Percentiles rank a stretch among this genome's conserved stretches.
Conservation (phyloP, 108 stramenopile species). For the Phaeodactylum tricornutum region DNA sequence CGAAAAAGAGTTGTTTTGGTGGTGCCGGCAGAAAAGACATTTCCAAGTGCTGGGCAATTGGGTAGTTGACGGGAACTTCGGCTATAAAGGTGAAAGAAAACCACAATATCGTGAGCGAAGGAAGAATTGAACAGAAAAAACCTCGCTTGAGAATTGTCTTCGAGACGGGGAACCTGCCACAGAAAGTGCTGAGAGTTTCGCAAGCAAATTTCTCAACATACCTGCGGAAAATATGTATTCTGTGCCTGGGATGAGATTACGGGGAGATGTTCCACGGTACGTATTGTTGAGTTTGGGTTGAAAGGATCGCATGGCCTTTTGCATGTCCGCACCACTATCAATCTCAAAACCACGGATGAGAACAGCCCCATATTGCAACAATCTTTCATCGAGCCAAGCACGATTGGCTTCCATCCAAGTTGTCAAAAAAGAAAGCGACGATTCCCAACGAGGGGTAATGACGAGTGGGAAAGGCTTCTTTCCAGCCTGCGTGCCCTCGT, state of each 20-base stretch:
- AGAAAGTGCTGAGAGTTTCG: no score
- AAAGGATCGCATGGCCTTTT: slow-evolving; percentile 10
- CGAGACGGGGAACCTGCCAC: no score
- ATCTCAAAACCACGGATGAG: slow-evolving; percentile 34
- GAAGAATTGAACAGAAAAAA: no score
- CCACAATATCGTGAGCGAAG: no score
- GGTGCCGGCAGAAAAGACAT: slow-evolving; percentile 25
- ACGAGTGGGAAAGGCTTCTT: no score
- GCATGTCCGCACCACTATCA: slow-evolving; percentile 13
- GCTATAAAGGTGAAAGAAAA: no score
- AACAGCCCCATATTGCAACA: slow-evolving; percentile 34
- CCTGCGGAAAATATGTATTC: slow-evolving; percentile 31
- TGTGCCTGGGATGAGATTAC: slow-evolving; percentile 10
- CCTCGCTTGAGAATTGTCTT: no score
- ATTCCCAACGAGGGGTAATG: no score
- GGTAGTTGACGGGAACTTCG: slow-evolving; percentile 23
- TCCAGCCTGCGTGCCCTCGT: no score
- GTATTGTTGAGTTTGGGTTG: slow-evolving; percentile 20
- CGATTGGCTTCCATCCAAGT: slow-evolving; percentile 13
- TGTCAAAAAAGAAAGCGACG: no score
- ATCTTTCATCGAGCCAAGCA: slow-evolving; percentile 23
- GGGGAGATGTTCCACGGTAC: slow-evolving; percentile 39
- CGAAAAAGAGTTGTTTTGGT: slow-evolving; percentile 22
- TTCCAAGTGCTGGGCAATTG: slow-evolving; percentile 33
- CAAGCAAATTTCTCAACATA: no score